Percentiles rank a stretch among this genome's conserved stretches.
These are phyloP conservation scores for Sporothrix brunneoviolacea DNA, from an alignment of 2,329 filamentous ascomycete species.

Conservation along the genomic window DNA sequence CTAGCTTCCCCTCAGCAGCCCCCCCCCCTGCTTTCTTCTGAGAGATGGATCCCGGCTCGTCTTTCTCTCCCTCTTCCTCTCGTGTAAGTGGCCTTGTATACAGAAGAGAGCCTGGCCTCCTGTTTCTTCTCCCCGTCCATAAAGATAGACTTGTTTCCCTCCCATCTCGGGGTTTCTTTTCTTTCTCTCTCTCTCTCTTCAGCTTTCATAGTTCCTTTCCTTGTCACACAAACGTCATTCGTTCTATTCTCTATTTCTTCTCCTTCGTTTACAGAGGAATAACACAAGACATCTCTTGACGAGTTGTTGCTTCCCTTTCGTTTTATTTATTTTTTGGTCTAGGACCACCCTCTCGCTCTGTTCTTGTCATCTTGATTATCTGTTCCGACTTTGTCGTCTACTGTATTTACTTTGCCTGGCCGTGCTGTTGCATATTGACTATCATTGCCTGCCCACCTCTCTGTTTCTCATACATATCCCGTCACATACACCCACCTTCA, in stretches of 20 bases:
- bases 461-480: too few relatives aligned
- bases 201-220: background rate
- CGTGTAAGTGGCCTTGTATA: background rate
- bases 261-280: background rate
- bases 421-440: too few relatives aligned
- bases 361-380: background rate
- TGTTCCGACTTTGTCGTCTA: background rate
- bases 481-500: too few relatives aligned
- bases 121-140: background rate
- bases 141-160: slow-evolving; percentile 1
- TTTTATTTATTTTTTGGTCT: background rate
- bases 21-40: too few relatives aligned
- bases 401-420: too few relatives aligned
- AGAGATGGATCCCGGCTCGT: too few relatives aligned
- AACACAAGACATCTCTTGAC: background rate
- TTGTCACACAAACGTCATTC: background rate
- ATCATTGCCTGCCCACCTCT: background rate
- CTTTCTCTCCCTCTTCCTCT: too few relatives aligned
- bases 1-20: background rate
- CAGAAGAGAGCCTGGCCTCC: background rate
- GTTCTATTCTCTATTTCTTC: background rate
- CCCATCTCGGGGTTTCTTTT: background rate
- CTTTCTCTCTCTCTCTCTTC: background rate
- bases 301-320: background rate
- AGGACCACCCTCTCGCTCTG: background rate